A percentile compares a stretch with the other conserved stretches of the same genome.
phyloP scores from a whole-genome alignment of 1,139 yeast species.

The Yamadazyma friedrichii region DNA sequence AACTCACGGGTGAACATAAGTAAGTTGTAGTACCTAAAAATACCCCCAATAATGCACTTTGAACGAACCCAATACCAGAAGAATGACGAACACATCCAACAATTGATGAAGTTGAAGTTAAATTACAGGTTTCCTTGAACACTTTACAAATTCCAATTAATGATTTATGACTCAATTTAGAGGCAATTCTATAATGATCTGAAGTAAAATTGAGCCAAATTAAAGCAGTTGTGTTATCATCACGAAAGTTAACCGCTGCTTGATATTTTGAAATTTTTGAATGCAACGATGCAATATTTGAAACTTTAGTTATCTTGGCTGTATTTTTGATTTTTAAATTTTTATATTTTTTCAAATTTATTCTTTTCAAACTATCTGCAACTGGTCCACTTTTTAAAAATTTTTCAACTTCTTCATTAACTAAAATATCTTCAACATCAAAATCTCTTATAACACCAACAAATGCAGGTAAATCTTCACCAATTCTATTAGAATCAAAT shows the following conservation, averaged over 20 bases:
- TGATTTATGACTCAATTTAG: constrained; percentile 60
- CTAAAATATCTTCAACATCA: constrained; percentile 68
- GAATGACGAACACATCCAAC: constrained; percentile 88
- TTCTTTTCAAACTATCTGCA: constrained; percentile 59
- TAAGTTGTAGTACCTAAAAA: constrained; percentile 86
- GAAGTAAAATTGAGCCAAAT: constrained; percentile 71
- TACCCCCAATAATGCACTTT: constrained; percentile 77
- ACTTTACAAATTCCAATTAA: constrained; percentile 82
- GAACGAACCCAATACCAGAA: constrained; percentile 83
- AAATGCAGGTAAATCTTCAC: constrained; percentile 75
- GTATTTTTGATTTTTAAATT: constrained; percentile 68
- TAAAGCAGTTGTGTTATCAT: constrained; percentile 48
- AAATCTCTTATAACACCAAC: constrained; percentile 67
- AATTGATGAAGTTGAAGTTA: constrained; percentile 69
- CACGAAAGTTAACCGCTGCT: constrained; percentile 42
- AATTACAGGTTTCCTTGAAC: constrained; percentile 87
- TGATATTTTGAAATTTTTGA: constrained; percentile 46
- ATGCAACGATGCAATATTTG: constrained; percentile 45
- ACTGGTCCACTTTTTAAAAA: constrained; percentile 70
- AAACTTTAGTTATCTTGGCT: constrained; percentile 59
- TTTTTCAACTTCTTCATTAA: constrained; percentile 75
- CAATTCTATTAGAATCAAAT: constrained; percentile 63
- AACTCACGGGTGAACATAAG: constrained; percentile 75
- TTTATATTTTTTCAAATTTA: constrained; percentile 37
- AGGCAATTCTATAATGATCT: constrained; percentile 70